Evolutionary conservation across 352 stramenopile species (phyloP), one percentile per base, ranked within the genome.

Genomic region (Globisporangium sylvaticum): DNA sequence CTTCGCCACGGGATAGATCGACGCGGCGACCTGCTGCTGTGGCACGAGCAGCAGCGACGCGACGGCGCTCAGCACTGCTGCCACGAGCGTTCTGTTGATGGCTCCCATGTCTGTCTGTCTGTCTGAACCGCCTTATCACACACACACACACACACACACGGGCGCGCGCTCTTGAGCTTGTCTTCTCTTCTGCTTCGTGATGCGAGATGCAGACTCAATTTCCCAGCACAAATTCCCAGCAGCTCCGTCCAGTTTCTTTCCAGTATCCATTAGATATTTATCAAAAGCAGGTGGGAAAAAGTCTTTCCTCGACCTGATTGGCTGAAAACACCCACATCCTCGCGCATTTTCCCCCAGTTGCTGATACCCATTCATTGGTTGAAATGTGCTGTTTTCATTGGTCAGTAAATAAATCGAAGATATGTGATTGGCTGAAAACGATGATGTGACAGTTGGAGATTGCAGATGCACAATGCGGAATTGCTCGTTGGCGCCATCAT

Each of bases 1-100:
- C 67, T 80, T 92, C 50, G 78, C n/a, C 18, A 94, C 71, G 6
- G 77, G 79, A 65, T 94, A 94, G 57, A 92, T 88, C 18, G 86
- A 94, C 52, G 82, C 83, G 18, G 22, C 18, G 2, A 66, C 67
- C 34, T 10, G 32, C 34, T 10, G 32, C 20, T 65, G 46, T 22
- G 31, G 14, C 14, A 9, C 15, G 18, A 65, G 20, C 24, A 67
- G 50, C 25, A 60, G 37, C 53, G n/a, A 22, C 8, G 34, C 10
- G 4, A 52, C 34, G 25, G 53, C 7, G 8, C 27, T 7, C 22
- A 54, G n/a, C 48, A 27, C 18, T 5, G 10, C 25, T 25, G 20
- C 15, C 42, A 32, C 15, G 3, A 48, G 44, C 27, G 46, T 56
- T 29, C 31, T n/a, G 6, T 58, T 65, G 42, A 22, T 57, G 18